Evolutionary conservation across 2,329 filamentous ascomycete species (phyloP).

Genomic region (Sporothrix pallida): DNA sequence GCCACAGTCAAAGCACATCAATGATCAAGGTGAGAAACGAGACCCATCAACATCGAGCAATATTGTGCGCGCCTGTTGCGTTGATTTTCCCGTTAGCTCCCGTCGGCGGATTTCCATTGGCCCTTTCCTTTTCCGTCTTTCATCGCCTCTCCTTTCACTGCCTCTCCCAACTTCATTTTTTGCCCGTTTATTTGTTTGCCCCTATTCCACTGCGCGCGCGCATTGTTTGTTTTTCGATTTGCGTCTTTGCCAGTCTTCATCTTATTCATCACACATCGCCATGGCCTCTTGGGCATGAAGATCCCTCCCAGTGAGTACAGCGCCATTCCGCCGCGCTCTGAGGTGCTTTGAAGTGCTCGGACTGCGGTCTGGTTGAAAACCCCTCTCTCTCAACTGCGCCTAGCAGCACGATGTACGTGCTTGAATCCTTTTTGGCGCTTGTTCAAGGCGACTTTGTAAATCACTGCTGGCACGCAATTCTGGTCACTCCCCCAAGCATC

Average conservation of each 20-base stretch:
- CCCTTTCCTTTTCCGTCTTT: not conserved
- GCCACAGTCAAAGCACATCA: not conserved
- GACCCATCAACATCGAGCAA: not conserved
- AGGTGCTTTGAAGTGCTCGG: not conserved
- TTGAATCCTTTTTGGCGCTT: not conserved
- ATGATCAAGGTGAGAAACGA: not conserved
- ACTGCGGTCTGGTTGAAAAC: no score
- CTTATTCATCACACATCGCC: slow-evolving; percentile 13
- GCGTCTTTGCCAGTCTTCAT: not conserved
- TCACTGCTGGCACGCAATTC: slow-evolving; percentile 11
- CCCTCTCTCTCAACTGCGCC: no score
- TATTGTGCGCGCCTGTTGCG: not conserved
- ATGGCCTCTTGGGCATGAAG: slow-evolving; percentile 3
- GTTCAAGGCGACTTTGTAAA: no score
- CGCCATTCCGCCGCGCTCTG: slow-evolving; percentile 19
- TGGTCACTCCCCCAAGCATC: not conserved
- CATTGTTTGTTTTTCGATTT: not conserved
- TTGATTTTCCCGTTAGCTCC: not conserved
- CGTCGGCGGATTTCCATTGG: not conserved
- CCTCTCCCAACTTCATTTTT: no score
- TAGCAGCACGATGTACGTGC: not conserved
- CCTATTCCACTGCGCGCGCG: not conserved
- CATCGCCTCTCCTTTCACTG: not conserved
- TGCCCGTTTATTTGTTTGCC: not conserved
- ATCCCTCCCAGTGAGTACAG: not conserved